Base-by-base conservation (phyloP, 345 rosid genomes). In the Rhizophora apiculata region DNA sequence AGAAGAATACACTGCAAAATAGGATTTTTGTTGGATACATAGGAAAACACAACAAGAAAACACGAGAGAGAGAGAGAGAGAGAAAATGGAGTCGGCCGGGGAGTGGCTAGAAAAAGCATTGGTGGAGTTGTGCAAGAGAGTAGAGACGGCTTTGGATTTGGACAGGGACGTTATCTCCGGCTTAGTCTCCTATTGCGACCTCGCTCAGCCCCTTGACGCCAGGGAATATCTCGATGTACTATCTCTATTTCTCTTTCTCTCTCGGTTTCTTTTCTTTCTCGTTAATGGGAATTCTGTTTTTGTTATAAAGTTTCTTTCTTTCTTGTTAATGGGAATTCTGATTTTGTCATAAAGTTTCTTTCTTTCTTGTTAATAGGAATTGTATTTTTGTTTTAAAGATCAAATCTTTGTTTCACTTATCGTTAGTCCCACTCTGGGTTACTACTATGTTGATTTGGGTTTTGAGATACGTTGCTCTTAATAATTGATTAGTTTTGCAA, bases 171-270 rank as follows among this genome's bases (percentile, higher is more conserved):
- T 91, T 0, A 87, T 91, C 71, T 89, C 98, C 55, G 97, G 96
- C 46, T 73, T 91, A 20, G 97, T 91, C 76, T 91, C 97, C 29
- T 91, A 94, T 56, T 94, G 98, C 79, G 95, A 91, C 43, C 79
- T 91, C 32, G 97, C 97, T 83, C 89, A 85, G 56, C 97, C 97
- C 32, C 83, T 86, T 49, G 98, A 94, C 68, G 97, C 98, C 72
- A 89, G 91, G 75, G 98, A 91, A 70, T 94, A 94, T 73, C 96
- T 94, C 71, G 95, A 91, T 68, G 97, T 94, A 88, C 82, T 65
- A 26, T 20, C 58, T 63, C 53, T 60, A 43, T 61, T 70, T 70
- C 61, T 69, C 10, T 52, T 8, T 69, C 63, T 18, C 30, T 6
- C 48, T 71, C 26, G 4, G n/a, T 51, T 29, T 68, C 15, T 20